Evolutionary conservation across 345 rosid genomes (phyloP), one percentile per base, ranked within the genome.

Genomic region (Hibiscus trionum): DNA sequence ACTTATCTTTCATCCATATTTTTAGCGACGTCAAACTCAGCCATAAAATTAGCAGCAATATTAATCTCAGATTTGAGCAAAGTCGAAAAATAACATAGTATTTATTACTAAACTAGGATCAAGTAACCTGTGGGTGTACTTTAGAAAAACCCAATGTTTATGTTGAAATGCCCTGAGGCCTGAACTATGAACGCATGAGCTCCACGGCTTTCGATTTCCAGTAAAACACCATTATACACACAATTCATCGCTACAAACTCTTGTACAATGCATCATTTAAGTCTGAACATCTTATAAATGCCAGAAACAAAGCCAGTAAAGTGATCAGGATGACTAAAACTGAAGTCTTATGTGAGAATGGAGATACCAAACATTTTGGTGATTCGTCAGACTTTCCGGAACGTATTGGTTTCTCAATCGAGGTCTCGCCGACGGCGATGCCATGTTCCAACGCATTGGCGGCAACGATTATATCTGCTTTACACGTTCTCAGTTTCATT

Each of bases 261-360:
- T 49, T 14, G 17, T 49, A 49, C 17, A 49, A 49, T 49, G 55
- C 55, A 49, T 49, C 55, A 12, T 49, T 9, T 42, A 17, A 55
- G 26, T 26, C 42, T 4, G 61, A 69, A 3, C 80, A 74, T 49
- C 56, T 50, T 50, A 15, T 5, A 50, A 50, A 50, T 21, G 50
- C 61, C 56, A 72, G 47, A 16, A 74, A 49, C 75, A 84, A 11
- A 69, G 71, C 71, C 49, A 79, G 60, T 52, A 82, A 11, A 58
- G 58, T 44, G 26, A 56, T 8, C 33, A 58, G 61, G 14, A 57
- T 57, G 61, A 26, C 31, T 57, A 82, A 11, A 47, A 52, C 24
- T 26, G 27, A 11, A 3, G 58, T 73, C 47, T 14, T 79, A 19
- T 37, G 56, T 0, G 60, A 33, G 8, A 74, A 52, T 16, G 49